phyloP scores from a whole-genome alignment of 2,329 filamentous ascomycete genomes.

The Penicillium sumatraense region DNA sequence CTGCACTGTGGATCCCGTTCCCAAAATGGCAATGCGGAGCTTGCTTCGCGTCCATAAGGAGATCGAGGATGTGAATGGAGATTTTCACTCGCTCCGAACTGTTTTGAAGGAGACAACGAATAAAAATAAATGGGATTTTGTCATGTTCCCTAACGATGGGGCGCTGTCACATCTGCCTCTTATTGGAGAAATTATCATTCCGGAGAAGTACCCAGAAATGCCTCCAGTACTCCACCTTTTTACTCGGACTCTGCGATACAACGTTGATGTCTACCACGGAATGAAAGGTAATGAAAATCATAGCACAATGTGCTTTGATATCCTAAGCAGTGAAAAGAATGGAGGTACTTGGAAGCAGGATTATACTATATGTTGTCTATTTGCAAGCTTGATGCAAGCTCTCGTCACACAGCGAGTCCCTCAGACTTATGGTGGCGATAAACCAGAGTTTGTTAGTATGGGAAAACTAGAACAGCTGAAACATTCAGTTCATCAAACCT shows the following conservation, averaged over 20 bases:
- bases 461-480: not conserved
- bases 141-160: constrained; percentile 14
- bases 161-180: constrained; percentile 9
- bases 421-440: constrained; percentile 1
- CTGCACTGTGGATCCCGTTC: not conserved
- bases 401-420: constrained; percentile 8
- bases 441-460: constrained; percentile 7
- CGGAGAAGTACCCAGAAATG: not conserved
- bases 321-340: not conserved
- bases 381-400: constrained; percentile 12
- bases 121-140: constrained; percentile 7
- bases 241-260: not conserved
- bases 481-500: not conserved
- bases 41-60: constrained; percentile 8
- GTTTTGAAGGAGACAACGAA: constrained; percentile 10
- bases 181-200: constrained; percentile 13
- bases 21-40: not conserved
- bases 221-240: constrained; percentile 13
- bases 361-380: constrained; percentile 11
- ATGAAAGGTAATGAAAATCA: not conserved
- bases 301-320: constrained; percentile 15
- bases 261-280: constrained; percentile 6
- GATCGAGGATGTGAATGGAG: constrained; percentile 8
- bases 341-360: constrained; percentile 8
- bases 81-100: constrained; percentile 11